Evolutionary conservation across 2,329 filamentous ascomycete genomes (phyloP), one percentile per base, ranked within the genome.

Genomic region (Xylaria sp.): DNA sequence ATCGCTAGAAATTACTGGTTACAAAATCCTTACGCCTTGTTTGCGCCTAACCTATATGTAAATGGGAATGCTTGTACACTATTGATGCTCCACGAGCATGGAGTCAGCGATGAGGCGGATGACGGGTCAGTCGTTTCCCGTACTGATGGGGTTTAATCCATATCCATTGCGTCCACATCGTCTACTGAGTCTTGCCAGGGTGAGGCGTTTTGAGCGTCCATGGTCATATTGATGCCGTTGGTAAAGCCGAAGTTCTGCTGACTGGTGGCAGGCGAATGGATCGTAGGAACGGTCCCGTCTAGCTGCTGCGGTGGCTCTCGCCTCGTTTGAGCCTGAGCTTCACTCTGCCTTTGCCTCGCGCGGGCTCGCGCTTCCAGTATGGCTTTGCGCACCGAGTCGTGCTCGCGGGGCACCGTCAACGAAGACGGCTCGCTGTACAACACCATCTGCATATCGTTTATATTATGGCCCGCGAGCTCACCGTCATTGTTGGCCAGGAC

Each of bases 311-410:
- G 51, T 15, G 15, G 39, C 23, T 60, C 58, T 48, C 62, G 41
- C 15, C 52, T 56, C n/a, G 25, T 48, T 23, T 60, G 41, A 13
- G 36, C 20, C 62, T 76, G 75, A 75, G 83, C 82, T 62, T 77
- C 77, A 68, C 81, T 83, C 76, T 89, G 88, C 78, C 78, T 82
- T 73, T 92, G 89, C 62, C 92, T 84, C 41, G 89, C 85, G 64
- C 94, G 86, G 56, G 87, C 88, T 62, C 94, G 87, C 2, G 92
- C 89, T 79, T 97, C 94, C 62, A 95, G 84, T 72, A 98, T 94
- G 9, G 93, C 93, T 79, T 91, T 93, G 68, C 94, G 87, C 70
- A 97, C 93, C 70, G 88, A 91, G 78, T 95, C 91, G 36, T 91
- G 86, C 72, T 93, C 90, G 78, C 90, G 86, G 0, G 94, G 90